Percentiles rank a stretch among this genome's conserved stretches.
Conservation (phyloP, 2,329 filamentous ascomycete genomes). For the Lecanicillium sp. region DNA sequence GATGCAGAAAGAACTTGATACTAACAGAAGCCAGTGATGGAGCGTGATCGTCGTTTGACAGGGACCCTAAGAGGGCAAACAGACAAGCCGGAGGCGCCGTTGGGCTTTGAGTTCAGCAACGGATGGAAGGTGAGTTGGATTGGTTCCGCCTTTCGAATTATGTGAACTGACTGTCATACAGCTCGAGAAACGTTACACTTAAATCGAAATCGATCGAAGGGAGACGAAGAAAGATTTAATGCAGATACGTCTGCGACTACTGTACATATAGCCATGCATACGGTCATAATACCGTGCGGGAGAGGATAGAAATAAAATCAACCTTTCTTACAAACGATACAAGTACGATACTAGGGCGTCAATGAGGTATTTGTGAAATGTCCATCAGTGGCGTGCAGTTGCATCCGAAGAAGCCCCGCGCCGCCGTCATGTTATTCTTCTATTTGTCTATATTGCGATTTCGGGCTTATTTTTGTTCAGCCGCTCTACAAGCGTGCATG, state of each 20-base stretch:
- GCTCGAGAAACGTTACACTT: constrained; percentile 48
- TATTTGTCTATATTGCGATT: constrained; percentile 44
- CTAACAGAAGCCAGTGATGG: constrained; percentile 46
- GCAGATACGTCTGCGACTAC: too few species aligned
- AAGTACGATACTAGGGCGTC: constrained; percentile 12
- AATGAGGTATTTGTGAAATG: constrained; percentile 6
- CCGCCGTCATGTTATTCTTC: too few species aligned
- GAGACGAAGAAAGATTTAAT: too few species aligned
- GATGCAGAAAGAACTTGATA: background rate
- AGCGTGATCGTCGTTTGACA: constrained; percentile 54
- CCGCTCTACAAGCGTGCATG: constrained; percentile 81
- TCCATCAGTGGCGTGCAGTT: too few species aligned
- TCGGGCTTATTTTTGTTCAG: constrained; percentile 72
- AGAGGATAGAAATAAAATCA: too few species aligned
- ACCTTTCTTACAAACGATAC: too few species aligned
- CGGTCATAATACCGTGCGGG: background rate
- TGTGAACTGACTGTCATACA: constrained; percentile 17
- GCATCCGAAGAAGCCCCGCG: too few species aligned
- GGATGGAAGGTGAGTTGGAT: constrained; percentile 49
- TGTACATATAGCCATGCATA: background rate
- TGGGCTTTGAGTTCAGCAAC: constrained; percentile 56
- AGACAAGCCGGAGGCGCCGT: constrained; percentile 45
- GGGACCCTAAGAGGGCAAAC: constrained; percentile 51
- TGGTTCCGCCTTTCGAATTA: constrained; percentile 3
- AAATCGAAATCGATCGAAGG: constrained; percentile 12